Base-by-base conservation (phyloP, 495 filamentous ascomycete genomes). In the Penicillium macrosclerotiorum region DNA sequence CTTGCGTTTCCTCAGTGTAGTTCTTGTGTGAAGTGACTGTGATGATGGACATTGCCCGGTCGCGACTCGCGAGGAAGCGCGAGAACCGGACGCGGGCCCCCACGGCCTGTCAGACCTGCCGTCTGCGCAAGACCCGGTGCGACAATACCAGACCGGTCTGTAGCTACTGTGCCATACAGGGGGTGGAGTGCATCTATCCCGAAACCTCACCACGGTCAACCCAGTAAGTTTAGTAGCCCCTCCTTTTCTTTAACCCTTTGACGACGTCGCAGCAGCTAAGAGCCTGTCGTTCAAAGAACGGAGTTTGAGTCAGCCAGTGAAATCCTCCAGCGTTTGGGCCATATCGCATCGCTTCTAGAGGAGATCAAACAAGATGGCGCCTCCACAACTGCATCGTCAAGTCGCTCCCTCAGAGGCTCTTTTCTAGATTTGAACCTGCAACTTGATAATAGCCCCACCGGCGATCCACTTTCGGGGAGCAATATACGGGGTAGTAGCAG, bases 31-130 rank as follows among this genome's bases (percentile, higher is more conserved):
- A 34, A 8, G 36, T 11, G 17, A 16, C 14, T 18, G 33, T 9
- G 7, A 40, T 26, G 31, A 63, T 62, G 59, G 56, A 60, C 3
- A 42, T 47, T 22, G 18, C 26, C 40, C 38, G 55, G 13, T 29
- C 39, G 6, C 55, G 37, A 41, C 23, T 51, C 14, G 3, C 23
- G 31, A 59, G 37, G 45, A 63, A 55, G 45, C 56, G 59, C 23
- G 59, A 63, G 22, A 57, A 49, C 38, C 59, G 59, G 8, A 63
- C 56, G 37, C 56, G 59, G 32, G 59, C 59, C 14, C 56, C 56
- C 22, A 63, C 59, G 33, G 59, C 59, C 23, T 63, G 59, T 48
- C 56, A 63, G 39, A 60, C 52, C 22, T 63, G 59, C 34, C 56
- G 59, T 25, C 25, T 57, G 27, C 59, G 59, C 29, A 63, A 63